Conservation (phyloP, 192 early-diverging fungal species). For the Kickxella alabastrina region DNA sequence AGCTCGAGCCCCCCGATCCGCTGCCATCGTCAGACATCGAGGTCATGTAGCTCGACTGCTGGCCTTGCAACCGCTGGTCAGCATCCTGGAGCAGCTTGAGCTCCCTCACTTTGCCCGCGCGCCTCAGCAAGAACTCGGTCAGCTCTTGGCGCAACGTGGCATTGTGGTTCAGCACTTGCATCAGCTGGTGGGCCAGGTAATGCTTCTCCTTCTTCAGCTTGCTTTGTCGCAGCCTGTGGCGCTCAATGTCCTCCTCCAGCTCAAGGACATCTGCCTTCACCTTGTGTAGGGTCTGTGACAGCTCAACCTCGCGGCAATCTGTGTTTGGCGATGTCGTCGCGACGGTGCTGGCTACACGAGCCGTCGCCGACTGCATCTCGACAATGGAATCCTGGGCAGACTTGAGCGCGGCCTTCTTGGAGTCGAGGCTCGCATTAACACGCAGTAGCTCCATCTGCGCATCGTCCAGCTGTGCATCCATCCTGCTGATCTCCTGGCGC, state of each 20-base stretch:
- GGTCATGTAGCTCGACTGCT: constrained; percentile 4
- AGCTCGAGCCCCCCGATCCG: constrained; percentile 26
- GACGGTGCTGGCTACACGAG: not conserved
- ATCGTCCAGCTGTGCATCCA: constrained; percentile 18
- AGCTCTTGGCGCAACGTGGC: constrained; percentile 33
- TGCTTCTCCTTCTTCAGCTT: constrained; percentile 33
- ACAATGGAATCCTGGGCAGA: constrained; percentile 3
- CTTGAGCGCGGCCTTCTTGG: constrained; percentile 6
- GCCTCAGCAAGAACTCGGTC: constrained; percentile 19
- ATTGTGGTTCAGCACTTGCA: constrained; percentile 29
- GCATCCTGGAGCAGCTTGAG: constrained; percentile 16
- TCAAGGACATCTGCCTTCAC: constrained; percentile 5
- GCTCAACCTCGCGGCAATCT: constrained; percentile 1
- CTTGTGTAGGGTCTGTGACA: constrained; percentile 1
- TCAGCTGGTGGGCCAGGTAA: constrained; percentile 23
- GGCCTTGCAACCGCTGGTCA: not conserved
- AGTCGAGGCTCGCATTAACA: not conserved
- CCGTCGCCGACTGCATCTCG: not conserved
- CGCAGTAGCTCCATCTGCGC: constrained; percentile 11
- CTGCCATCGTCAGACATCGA: constrained; percentile 23
- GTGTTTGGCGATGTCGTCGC: constrained; percentile 13
- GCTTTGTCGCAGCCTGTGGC: constrained; percentile 9
- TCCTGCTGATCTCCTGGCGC: constrained; percentile 14
- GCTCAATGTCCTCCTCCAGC: constrained; percentile 12
- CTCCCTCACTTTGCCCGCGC: constrained; percentile 30